phyloP scores from a whole-genome alignment of 441 rosid species.

The Gossypium aridum region DNA sequence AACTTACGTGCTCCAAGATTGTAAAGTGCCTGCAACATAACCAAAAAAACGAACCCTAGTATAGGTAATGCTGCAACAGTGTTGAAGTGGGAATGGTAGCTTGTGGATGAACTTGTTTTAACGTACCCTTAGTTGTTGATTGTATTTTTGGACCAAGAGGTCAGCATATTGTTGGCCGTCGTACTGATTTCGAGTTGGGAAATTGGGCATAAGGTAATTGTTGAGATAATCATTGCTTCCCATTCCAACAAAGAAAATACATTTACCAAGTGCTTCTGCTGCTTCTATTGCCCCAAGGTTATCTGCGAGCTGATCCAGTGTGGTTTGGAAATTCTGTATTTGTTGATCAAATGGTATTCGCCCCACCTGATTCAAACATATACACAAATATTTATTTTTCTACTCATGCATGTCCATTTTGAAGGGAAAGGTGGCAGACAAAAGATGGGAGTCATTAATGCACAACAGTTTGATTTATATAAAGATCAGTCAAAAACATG shows the following conservation, averaged over 20 bases:
- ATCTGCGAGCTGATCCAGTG: slow-evolving; percentile 56
- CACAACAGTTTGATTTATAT: too few relatives aligned
- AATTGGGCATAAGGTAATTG: slow-evolving; percentile 92
- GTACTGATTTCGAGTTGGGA: slow-evolving; percentile 56
- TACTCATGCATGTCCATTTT: background rate
- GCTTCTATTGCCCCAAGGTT: slow-evolving; percentile 50
- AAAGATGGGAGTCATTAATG: background rate
- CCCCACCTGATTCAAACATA: slow-evolving; percentile 47
- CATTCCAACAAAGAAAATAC: slow-evolving; percentile 84
- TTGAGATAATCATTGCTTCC: slow-evolving; percentile 95
- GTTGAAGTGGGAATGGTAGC: too few relatives aligned
- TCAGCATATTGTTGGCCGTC: slow-evolving; percentile 69
- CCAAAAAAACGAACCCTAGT: background rate
- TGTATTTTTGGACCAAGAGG: slow-evolving; percentile 59
- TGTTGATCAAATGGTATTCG: slow-evolving; percentile 83
- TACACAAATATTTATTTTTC: background rate
- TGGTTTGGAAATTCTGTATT: slow-evolving; percentile 66
- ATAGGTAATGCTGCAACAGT: too few relatives aligned
- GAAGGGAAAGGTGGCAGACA: background rate
- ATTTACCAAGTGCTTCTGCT: slow-evolving; percentile 38
- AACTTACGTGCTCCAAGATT: slow-evolving; percentile 85
- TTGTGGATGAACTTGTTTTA: background rate
- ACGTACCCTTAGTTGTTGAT: slow-evolving; percentile 57
- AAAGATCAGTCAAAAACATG: background rate
- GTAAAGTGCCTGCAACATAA: slow-evolving; percentile 47